These are phyloP conservation scores for Agrocybe praecox DNA, from an alignment of 768 basidiomycete species.

Conservation along the genomic window DNA sequence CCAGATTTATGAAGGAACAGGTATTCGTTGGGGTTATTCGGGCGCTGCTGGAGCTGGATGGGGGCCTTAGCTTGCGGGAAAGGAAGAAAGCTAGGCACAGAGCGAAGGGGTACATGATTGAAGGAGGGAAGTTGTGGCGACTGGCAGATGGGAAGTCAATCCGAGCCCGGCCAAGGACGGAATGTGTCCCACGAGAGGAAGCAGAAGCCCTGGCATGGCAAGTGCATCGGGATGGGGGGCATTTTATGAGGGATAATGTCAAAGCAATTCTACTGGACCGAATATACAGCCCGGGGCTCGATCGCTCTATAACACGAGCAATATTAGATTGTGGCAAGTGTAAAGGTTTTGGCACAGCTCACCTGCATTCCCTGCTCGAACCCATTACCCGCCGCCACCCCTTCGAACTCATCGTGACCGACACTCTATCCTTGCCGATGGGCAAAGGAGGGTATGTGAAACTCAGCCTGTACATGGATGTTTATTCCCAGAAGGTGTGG, in stretches of 20 bases:
- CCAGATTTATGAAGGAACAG: conserved; percentile 21
- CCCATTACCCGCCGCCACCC: conserved; percentile 37
- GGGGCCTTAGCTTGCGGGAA: conserved; percentile 11
- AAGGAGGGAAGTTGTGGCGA: conserved; percentile 28
- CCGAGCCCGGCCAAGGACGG: conserved; percentile 18
- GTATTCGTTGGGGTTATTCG: conserved; percentile 25
- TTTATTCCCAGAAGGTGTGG: conserved; percentile 30
- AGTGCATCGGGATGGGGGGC: conserved; percentile 25
- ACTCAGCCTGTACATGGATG: conserved; percentile 31
- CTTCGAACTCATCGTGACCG: conserved; percentile 36
- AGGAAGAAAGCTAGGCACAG: conserved; percentile 22
- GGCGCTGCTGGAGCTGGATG: conserved; percentile 22
- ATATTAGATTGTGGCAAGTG: conserved; percentile 26
- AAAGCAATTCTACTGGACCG: conserved; percentile 30
- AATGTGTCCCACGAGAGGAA: conserved; percentile 30
- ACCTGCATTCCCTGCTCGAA: conserved; percentile 34
- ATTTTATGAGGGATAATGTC: conserved; percentile 34
- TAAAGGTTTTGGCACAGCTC: conserved; percentile 31
- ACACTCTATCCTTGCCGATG: conserved; percentile 34
- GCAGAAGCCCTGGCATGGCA: conserved; percentile 20
- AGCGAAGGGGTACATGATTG: conserved; percentile 25
- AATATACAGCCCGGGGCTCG: conserved; percentile 27
- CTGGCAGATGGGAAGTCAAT: conserved; percentile 15
- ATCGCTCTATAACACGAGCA: conserved; percentile 22
- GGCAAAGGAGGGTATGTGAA: conserved; percentile 33